Base-by-base conservation (phyloP, 129 eudicot species). In the Smallanthus sonchifolius region DNA sequence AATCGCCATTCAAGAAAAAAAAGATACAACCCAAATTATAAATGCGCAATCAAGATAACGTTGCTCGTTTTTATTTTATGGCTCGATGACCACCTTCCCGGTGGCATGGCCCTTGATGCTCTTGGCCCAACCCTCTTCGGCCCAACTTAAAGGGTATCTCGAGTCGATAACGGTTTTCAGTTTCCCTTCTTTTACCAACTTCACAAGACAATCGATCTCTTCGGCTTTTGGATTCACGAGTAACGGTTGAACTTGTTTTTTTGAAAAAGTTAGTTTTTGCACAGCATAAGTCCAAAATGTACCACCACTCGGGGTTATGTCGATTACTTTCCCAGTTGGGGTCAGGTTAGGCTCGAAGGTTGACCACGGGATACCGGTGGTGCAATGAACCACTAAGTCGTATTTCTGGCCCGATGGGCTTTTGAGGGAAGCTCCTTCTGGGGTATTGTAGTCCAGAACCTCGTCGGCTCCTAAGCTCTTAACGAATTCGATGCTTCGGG, bases 61-160 rank as follows among this genome's bases (percentile, higher is more conserved):
- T 2, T 8, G 10, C 40, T 17, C 19, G 30, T 13, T 34, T 11
- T 54, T 2, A 13, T 38, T 17, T 47, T 63, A 75, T 0, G 82
- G 80, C 80, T 88, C 97, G 54, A 89, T 83, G 10, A 92, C 81
- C 60, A 89, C 78, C 81, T 92, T 92, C 67, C 97, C 97, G 4
- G 93, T 87, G 36, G 89, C 97, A 72, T 92, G 97, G 17, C 97
- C 96, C 40, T 87, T 89, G 0, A 86, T 84, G 56, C 82, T 85
- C 87, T 79, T 89, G 37, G 84, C 89, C 97, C 97, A 89, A 30
- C 84, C 97, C 28, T 82, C 85, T 69, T 87, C 94, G 13, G 89
- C 94, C 49, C 71, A 77, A 72, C 85, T 86, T 56, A 87, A 71
- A 15, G 89, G 86, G 80, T 65, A 69, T 40, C 83, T 89, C 0